Evolutionary conservation across 2,329 filamentous ascomycete genomes (phyloP).

Genomic region (Ceratocystis variospora): DNA sequence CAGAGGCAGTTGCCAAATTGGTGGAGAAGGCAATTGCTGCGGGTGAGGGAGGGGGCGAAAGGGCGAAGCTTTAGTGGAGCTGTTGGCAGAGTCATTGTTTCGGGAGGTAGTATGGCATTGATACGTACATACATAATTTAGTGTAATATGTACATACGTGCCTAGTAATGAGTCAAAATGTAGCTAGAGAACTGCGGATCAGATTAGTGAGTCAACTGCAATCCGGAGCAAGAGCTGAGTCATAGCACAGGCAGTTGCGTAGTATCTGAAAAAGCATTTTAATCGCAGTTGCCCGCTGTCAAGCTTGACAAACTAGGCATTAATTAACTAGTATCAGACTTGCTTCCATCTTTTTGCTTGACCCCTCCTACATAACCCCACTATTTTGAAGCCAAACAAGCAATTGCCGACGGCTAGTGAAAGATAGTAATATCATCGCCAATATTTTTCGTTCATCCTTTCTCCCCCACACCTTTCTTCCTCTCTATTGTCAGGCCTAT

Average conservation of each 20-base stretch:
- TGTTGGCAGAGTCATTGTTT: neutral
- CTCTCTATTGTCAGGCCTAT: too few species aligned
- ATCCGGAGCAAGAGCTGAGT: neutral
- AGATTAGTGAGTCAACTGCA: neutral
- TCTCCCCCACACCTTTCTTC: neutral
- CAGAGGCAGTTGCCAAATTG: constrained; percentile 34
- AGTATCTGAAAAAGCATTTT: neutral
- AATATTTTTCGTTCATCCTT: too few species aligned
- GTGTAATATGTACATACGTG: too few species aligned
- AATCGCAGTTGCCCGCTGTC: neutral
- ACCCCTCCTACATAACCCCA: too few species aligned
- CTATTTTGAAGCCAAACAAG: too few species aligned
- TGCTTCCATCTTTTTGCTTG: neutral
- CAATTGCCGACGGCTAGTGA: too few species aligned
- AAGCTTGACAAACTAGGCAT: neutral
- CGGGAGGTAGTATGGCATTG: neutral
- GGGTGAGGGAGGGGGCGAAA: too few species aligned
- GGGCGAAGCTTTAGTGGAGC: constrained; percentile 1
- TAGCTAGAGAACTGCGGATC: neutral
- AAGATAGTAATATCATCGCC: too few species aligned
- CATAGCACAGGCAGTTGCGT: neutral
- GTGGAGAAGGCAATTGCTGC: constrained; percentile 22
- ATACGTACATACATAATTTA: too few species aligned
- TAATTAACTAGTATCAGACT: too few species aligned
- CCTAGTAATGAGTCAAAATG: neutral